A percentile compares a stretch with the other conserved stretches of the same genome.
Conservation (phyloP, 2,329 filamentous ascomycete genomes). For the Daldinia sp. region DNA sequence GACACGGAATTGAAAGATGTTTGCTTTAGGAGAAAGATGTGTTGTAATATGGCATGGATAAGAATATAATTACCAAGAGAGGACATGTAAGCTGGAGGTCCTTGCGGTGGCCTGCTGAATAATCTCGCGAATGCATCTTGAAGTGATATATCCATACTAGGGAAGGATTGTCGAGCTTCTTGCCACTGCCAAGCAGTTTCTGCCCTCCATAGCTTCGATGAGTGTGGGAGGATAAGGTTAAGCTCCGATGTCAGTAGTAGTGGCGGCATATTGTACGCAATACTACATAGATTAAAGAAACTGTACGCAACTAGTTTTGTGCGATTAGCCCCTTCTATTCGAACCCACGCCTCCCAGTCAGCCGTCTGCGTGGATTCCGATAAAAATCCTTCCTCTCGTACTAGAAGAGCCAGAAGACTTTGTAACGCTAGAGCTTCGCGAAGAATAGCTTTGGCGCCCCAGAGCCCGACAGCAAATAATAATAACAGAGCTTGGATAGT, state of each 20-base stretch:
- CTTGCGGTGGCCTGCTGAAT: conserved; percentile 64
- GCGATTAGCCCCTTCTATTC: conserved; percentile 66
- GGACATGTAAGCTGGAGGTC: conserved; percentile 63
- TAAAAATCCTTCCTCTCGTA: conserved; percentile 69
- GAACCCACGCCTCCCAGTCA: conserved; percentile 72
- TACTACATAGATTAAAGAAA: conserved; percentile 73
- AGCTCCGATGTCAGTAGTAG: conserved; percentile 69
- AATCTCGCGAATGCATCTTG: conserved; percentile 69
- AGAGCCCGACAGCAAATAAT: conserved; percentile 70
- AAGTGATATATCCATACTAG: conserved; percentile 64
- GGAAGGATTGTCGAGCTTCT: conserved; percentile 64
- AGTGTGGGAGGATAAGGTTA: conserved; percentile 66
- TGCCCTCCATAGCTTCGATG: conserved; percentile 68
- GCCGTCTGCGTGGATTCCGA: conserved; percentile 61
- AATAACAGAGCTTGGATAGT: conserved; percentile 74
- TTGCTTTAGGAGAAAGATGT: conserved; percentile 77
- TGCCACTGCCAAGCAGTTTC: conserved; percentile 71
- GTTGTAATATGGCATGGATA: conserved; percentile 78
- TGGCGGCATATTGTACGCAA: conserved; percentile 71
- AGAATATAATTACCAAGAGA: conserved; percentile 77
- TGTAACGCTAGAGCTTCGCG: conserved; percentile 71
- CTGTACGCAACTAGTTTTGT: conserved; percentile 72
- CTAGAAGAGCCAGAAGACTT: conserved; percentile 67
- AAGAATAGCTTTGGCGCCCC: conserved; percentile 71
- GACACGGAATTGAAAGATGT: conserved; percentile 65